A percentile compares a stretch with the other conserved stretches of the same genome.
Conservation (phyloP, 2,329 filamentous ascomycete species). For the Coniochaeta ligniaria region DNA sequence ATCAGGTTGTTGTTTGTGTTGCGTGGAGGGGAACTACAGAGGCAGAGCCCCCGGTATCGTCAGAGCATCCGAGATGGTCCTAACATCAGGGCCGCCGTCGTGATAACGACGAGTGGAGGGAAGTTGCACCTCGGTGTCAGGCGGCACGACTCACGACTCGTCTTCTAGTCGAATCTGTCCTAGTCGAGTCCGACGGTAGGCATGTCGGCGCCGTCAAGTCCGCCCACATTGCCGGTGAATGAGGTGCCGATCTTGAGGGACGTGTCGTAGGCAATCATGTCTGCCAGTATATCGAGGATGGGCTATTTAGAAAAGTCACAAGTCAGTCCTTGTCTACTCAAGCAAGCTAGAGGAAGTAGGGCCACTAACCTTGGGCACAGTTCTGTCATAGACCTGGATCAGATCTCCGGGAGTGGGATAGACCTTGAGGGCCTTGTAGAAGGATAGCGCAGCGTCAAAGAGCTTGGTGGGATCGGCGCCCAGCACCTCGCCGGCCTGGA, state of each 20-base stretch:
- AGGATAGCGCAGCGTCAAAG: slow-evolving; percentile 83
- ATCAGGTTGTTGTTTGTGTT: slow-evolving; percentile 3
- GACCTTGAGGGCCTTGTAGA: slow-evolving; percentile 98
- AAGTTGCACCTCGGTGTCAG: background rate
- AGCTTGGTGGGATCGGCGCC: slow-evolving; percentile 66
- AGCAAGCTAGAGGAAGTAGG: no score
- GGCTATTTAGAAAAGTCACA: slow-evolving; percentile 45
- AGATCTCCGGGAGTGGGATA: slow-evolving; percentile 91
- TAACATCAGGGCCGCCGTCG: background rate
- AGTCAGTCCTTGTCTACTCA: background rate
- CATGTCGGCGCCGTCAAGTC: slow-evolving; percentile 16
- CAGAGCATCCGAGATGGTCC: background rate
- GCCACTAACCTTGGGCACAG: slow-evolving; percentile 77
- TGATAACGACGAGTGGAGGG: background rate
- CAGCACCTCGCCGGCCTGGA: slow-evolving; percentile 79
- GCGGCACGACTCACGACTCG: background rate
- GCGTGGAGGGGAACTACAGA: background rate
- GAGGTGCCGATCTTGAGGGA: slow-evolving; percentile 51
- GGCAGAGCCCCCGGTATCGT: background rate
- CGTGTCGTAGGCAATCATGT: slow-evolving; percentile 94
- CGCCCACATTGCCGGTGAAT: slow-evolving; percentile 19
- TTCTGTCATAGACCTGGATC: slow-evolving; percentile 97
- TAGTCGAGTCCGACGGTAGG: slow-evolving; percentile 46
- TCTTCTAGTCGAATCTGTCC: slow-evolving; percentile 4
- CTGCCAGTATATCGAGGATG: slow-evolving; percentile 89